Percentiles rank a stretch among this genome's conserved stretches.
These are phyloP conservation scores for Arabis hirsuta DNA, from an alignment of 345 rosid genomes.

Conservation along the genomic window DNA sequence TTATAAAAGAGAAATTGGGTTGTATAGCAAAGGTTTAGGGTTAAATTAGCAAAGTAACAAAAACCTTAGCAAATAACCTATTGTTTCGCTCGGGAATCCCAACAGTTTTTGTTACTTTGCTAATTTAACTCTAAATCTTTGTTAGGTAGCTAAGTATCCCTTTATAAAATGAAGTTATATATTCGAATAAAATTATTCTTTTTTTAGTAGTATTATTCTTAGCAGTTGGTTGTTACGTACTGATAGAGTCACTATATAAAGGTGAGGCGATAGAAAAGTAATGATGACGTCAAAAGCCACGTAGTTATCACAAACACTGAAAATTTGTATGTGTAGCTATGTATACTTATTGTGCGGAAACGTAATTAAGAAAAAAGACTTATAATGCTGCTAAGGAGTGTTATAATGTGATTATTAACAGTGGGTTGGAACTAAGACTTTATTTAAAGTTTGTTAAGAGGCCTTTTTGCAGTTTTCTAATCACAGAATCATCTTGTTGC, in stretches of 20 bases:
- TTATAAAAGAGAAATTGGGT: no score
- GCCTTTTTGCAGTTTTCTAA: constrained; percentile 38
- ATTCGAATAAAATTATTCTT: neutral
- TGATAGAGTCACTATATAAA: neutral
- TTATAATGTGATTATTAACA: constrained; percentile 32
- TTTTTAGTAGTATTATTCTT: neutral
- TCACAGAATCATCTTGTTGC: constrained; percentile 44
- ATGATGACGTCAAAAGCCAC: constrained; percentile 37
- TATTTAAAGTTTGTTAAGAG: constrained; percentile 40
- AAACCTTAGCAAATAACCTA: no score
- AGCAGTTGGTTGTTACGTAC: constrained; percentile 5
- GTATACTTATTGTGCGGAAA: constrained; percentile 14
- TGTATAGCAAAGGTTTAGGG: no score
- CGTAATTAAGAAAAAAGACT: constrained; percentile 17
- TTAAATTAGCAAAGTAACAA: no score
- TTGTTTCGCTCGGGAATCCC: no score
- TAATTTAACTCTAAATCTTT: no score
- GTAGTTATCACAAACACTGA: constrained; percentile 11
- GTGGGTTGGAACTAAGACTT: constrained; percentile 40
- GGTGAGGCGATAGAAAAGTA: constrained; percentile 29
- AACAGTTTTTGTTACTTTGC: no score
- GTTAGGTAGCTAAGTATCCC: no score
- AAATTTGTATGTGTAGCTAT: constrained; percentile 4
- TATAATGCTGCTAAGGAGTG: constrained; percentile 31
- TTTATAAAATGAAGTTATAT: no score